These are phyloP conservation scores for Geosmithia putterillii DNA, from an alignment of 2,329 filamentous ascomycete species.

Conservation along the genomic window DNA sequence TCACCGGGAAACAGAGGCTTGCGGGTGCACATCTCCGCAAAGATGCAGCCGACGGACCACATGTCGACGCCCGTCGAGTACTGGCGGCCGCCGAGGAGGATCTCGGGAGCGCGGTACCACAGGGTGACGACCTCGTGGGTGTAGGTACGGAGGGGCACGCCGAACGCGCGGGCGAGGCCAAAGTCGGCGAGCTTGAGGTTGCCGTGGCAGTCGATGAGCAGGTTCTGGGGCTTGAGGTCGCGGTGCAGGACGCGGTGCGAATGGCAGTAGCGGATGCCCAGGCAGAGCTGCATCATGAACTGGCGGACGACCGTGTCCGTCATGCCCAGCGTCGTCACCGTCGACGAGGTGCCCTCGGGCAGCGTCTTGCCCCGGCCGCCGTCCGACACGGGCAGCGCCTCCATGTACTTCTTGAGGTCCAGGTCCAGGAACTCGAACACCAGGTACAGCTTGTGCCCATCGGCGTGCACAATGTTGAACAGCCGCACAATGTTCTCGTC, in stretches of 20 bases:
- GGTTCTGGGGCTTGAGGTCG: constrained; percentile 82
- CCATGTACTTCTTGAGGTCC: constrained; percentile 95
- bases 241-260: constrained; percentile 78
- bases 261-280: constrained; percentile 80
- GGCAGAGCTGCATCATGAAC: constrained; percentile 81
- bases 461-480: constrained; percentile 86
- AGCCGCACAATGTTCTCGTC: constrained; percentile 83
- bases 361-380: constrained; percentile 77
- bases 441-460: constrained; percentile 89
- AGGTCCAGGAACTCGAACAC: constrained; percentile 87
- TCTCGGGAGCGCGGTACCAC: constrained; percentile 87
- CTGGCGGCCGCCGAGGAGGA: constrained; percentile 78
- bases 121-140: constrained; percentile 92
- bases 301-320: constrained; percentile 77
- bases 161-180: constrained; percentile 78
- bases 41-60: constrained; percentile 92
- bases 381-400: constrained; percentile 71
- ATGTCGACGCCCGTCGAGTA: constrained; percentile 93
- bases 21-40: constrained; percentile 91
- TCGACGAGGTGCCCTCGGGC: constrained; percentile 59
- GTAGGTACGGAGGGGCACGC: constrained; percentile 81
- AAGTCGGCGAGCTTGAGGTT: constrained; percentile 90
- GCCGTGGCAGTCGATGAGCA: constrained; percentile 74
- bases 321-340: constrained; percentile 56
- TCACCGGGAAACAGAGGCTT: constrained; percentile 89